A percentile compares a stretch with the other conserved stretches of the same genome.
These are phyloP conservation scores for Sugiyamaella valdiviana DNA, from an alignment of 805 yeast species.

Conservation along the genomic window DNA sequence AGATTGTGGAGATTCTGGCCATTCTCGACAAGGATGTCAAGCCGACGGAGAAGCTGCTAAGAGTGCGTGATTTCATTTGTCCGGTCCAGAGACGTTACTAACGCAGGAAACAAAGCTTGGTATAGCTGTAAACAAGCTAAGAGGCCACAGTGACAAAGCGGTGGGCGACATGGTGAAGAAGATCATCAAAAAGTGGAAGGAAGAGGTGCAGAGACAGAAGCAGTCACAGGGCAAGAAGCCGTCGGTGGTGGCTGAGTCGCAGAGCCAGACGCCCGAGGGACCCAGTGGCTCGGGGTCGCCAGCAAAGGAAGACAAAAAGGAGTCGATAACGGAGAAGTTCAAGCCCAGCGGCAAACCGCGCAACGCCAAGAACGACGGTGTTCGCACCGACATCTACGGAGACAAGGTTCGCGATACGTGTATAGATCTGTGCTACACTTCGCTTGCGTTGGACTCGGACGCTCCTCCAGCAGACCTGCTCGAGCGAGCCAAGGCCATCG, in stretches of 20 bases:
- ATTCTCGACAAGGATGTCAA: conserved; percentile 62
- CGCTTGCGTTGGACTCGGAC: conserved; percentile 74
- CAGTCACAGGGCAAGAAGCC: conserved; percentile 3
- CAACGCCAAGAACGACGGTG: conserved; percentile 75
- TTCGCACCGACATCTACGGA: conserved; percentile 60
- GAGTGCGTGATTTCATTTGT: conserved; percentile 36
- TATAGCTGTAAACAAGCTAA: conserved; percentile 84
- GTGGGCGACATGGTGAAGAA: conserved; percentile 67
- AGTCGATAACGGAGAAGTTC: conserved; percentile 33
- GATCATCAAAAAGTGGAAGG: conserved; percentile 86
- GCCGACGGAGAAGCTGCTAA: conserved; percentile 78
- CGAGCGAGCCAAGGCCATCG: conserved; percentile 62
- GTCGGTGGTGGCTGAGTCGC: conserved; percentile 7
- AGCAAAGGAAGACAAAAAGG: conserved; percentile 18
- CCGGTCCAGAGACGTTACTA: neutral
- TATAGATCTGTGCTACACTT: conserved; percentile 77
- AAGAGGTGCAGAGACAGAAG: conserved; percentile 52
- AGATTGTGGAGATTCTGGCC: conserved; percentile 59
- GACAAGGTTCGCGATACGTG: conserved; percentile 81
- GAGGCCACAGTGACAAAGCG: conserved; percentile 56
- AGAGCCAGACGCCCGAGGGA: conserved; percentile 5
- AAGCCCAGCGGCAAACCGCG: conserved; percentile 51
- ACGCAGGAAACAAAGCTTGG: conserved; percentile 83
- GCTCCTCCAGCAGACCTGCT: conserved; percentile 55
- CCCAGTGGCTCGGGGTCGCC: conserved; percentile 8